Percentiles rank a stretch among this genome's conserved stretches.
Evolutionary conservation across 495 filamentous ascomycete genomes (phyloP).

Genomic region (Staphylotrichum longicolle): DNA sequence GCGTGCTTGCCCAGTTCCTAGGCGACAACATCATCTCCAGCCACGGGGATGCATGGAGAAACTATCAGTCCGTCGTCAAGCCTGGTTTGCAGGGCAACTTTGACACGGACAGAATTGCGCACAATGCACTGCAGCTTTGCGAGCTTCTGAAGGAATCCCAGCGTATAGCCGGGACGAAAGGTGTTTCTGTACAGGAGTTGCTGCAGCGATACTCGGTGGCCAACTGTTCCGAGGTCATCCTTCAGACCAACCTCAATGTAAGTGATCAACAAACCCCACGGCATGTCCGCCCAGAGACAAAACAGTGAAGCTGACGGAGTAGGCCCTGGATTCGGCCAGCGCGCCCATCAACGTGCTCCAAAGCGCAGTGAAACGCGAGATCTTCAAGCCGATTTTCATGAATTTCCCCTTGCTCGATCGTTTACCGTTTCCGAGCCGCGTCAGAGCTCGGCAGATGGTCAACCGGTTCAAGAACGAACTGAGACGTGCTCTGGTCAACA

Average conservation of each 20-base stretch:
- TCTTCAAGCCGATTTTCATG: conserved; percentile 43
- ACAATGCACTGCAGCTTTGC: conserved; percentile 16
- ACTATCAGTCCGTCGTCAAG: conserved; percentile 19
- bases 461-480: conserved; percentile 18
- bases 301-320: neutral
- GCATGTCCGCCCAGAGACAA: neutral
- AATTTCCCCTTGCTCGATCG: conserved; percentile 40
- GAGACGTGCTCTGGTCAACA: conserved; percentile 13
- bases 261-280: neutral
- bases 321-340: conserved; percentile 17
- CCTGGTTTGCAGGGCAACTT: conserved; percentile 21
- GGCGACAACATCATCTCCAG: conserved; percentile 27
- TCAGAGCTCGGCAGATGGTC: conserved; percentile 16
- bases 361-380: conserved; percentile 32
- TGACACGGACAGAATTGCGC: conserved; percentile 9
- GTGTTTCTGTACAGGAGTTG: conserved; percentile 21
- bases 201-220: conserved; percentile 24
- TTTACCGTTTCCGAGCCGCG: conserved; percentile 30
- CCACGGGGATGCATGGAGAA: conserved; percentile 20
- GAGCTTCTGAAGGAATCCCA: conserved; percentile 16
- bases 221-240: conserved; percentile 24
- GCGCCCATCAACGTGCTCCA: conserved; percentile 36
- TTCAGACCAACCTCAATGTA: conserved; percentile 20
- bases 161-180: conserved; percentile 3
- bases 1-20: conserved; percentile 40